phyloP scores from a whole-genome alignment of 1,284 basidiomycete species.

The Cryptococcus depauperatus region DNA sequence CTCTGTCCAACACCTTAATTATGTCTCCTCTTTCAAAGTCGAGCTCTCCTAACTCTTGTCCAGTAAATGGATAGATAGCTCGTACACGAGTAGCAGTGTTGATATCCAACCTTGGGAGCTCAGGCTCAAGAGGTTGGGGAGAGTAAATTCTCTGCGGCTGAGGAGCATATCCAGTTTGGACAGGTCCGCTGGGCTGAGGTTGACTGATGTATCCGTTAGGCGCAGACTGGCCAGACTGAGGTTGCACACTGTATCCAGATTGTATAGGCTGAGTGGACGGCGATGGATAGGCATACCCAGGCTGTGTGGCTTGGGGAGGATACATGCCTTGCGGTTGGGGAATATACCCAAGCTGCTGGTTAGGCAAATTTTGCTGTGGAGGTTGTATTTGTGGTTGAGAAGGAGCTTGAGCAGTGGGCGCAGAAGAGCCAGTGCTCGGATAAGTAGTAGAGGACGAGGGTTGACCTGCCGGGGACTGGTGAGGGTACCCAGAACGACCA shows the following conservation, averaged over 20 bases:
- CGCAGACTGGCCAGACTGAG: not conserved
- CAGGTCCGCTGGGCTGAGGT: conserved; percentile 5
- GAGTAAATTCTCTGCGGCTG: conserved; percentile 21
- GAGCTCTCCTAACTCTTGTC: conserved; percentile 83
- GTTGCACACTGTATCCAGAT: too few species aligned
- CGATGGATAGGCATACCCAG: too few species aligned
- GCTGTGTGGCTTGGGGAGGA: not conserved
- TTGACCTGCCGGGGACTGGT: conserved; percentile 21
- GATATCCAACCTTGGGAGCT: conserved; percentile 38
- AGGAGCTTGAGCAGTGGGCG: conserved; percentile 22
- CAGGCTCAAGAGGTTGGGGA: conserved; percentile 25
- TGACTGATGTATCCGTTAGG: conserved; percentile 2
- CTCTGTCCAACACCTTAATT: conserved; percentile 90
- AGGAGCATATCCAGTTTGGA: not conserved
- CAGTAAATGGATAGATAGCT: conserved; percentile 83
- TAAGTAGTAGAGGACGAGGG: conserved; percentile 12
- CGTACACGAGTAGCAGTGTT: conserved; percentile 67
- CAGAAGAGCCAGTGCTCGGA: conserved; percentile 2
- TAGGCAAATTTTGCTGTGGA: not conserved
- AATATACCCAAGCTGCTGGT: too few species aligned
- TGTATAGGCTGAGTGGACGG: too few species aligned
- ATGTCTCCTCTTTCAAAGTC: conserved; percentile 89
- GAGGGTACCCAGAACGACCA: conserved; percentile 49
- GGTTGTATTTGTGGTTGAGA: conserved; percentile 20
- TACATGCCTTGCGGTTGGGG: too few species aligned